These are phyloP conservation scores for Aspergillus sclerotiicarbonarius DNA, from an alignment of 495 filamentous ascomycete species.

Conservation along the genomic window DNA sequence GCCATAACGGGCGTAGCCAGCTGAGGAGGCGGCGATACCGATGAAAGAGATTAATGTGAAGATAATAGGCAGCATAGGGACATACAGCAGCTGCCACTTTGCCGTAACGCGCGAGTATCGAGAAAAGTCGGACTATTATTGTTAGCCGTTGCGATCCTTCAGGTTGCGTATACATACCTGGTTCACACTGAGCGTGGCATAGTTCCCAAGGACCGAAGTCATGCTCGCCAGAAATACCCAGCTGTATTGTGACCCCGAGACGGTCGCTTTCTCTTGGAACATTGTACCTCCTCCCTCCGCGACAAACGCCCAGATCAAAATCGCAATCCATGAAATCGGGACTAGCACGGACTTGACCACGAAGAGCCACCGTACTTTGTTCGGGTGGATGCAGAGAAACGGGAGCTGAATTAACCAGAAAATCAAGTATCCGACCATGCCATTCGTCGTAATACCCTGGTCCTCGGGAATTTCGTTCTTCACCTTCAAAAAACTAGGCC, in stretches of 20 bases:
- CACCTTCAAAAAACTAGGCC: conserved; percentile 58
- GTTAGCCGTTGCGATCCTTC: not conserved
- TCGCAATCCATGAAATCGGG: conserved; percentile 46
- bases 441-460: conserved; percentile 63
- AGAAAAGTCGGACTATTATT: conserved; percentile 42
- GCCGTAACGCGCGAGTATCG: conserved; percentile 46
- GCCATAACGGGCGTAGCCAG: conserved; percentile 42
- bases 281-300: conserved; percentile 33
- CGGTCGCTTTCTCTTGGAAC: conserved; percentile 33
- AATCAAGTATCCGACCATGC: conserved; percentile 63
- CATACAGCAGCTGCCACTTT: conserved; percentile 47
- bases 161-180: conserved; percentile 22
- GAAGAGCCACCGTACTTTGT: conserved; percentile 46
- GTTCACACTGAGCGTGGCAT: conserved; percentile 41
- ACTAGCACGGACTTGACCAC: conserved; percentile 44
- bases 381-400: conserved; percentile 47
- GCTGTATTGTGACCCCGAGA: conserved; percentile 37
- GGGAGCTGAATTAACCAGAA: conserved; percentile 50
- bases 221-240: conserved; percentile 46
- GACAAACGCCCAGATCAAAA: conserved; percentile 49
- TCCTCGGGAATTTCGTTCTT: conserved; percentile 53
- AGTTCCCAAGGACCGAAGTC: conserved; percentile 46
- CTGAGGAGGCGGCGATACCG: conserved; percentile 46
- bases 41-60: conserved; percentile 53
- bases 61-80: conserved; percentile 46